Evolutionary conservation across 768 basidiomycete species (phyloP).

Genomic region (Phaffia australis): DNA sequence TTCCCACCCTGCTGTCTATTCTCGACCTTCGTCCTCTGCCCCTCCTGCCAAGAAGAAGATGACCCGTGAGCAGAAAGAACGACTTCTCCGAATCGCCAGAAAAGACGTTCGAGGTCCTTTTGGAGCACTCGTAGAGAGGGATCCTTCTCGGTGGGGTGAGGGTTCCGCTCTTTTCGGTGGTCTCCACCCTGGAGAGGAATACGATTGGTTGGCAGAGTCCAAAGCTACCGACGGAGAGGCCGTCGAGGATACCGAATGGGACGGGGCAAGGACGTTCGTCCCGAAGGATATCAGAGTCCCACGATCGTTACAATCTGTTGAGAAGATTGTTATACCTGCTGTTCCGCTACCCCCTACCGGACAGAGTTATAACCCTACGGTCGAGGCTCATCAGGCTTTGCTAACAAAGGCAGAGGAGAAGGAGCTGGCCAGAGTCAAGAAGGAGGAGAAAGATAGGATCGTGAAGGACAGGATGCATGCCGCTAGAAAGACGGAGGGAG

Average conservation of each 20-base stretch:
- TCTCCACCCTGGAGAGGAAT: slow-evolving; percentile 39
- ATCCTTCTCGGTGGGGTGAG: slow-evolving; percentile 38
- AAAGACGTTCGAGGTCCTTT: slow-evolving; percentile 61
- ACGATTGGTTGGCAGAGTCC: slow-evolving; percentile 41
- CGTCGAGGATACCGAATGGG: slow-evolving; percentile 47
- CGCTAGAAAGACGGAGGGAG: slow-evolving; percentile 38
- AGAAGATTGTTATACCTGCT: slow-evolving; percentile 4
- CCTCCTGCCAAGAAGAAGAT: slow-evolving; percentile 36
- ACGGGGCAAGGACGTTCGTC: slow-evolving; percentile 31
- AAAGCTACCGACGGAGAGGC: slow-evolving; percentile 30
- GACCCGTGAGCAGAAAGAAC: slow-evolving; percentile 59
- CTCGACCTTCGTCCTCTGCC: slow-evolving; percentile 42
- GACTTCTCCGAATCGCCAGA: slow-evolving; percentile 65
- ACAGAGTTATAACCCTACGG: slow-evolving; percentile 78
- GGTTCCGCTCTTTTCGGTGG: slow-evolving; percentile 30
- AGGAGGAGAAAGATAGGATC: slow-evolving; percentile 48
- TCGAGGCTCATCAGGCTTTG: slow-evolving; percentile 59
- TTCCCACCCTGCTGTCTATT: slow-evolving; percentile 70
- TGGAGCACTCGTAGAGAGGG: slow-evolving; percentile 52
- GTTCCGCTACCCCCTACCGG: slow-evolving; percentile 58
- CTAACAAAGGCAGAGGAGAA: slow-evolving; percentile 55
- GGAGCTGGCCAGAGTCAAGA: slow-evolving; percentile 51
- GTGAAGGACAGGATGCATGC: slow-evolving; percentile 50
- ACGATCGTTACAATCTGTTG: slow-evolving; percentile 6
- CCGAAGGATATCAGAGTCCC: slow-evolving; percentile 33